phyloP scores from a whole-genome alignment of 2,329 filamentous ascomycete species.

The Xylariales sp. region DNA sequence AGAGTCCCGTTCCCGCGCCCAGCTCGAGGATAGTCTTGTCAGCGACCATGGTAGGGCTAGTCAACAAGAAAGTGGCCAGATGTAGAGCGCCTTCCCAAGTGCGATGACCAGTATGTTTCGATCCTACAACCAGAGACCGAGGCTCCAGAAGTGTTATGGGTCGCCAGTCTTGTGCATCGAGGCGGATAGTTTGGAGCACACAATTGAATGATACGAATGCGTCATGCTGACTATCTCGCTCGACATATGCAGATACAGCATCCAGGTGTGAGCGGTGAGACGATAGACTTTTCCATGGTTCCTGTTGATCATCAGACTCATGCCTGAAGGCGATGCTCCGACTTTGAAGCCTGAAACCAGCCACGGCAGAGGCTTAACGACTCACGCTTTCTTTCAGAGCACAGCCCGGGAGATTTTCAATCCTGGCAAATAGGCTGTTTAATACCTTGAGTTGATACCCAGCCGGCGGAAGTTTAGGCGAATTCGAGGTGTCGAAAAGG shows the following conservation, averaged over 20 bases:
- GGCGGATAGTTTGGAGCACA: slow-evolving; percentile 19
- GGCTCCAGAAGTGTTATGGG: slow-evolving; percentile 49
- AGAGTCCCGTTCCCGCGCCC: slow-evolving; percentile 62
- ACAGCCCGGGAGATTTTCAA: slow-evolving; percentile 54
- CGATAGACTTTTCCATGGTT: slow-evolving; percentile 59
- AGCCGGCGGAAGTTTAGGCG: slow-evolving; percentile 47
- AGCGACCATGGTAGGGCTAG: slow-evolving; percentile 39
- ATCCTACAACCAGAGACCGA: slow-evolving; percentile 49
- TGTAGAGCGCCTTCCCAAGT: slow-evolving; percentile 68
- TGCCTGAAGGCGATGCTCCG: too few relatives aligned
- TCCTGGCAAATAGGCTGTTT: slow-evolving; percentile 50
- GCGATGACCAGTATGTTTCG: slow-evolving; percentile 60
- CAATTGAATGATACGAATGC: slow-evolving; percentile 58
- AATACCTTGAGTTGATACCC: slow-evolving; percentile 57
- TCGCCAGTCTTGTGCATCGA: slow-evolving; percentile 15
- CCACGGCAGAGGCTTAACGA: too few relatives aligned
- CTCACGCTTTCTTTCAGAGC: slow-evolving; percentile 49
- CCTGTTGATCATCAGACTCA: too few relatives aligned
- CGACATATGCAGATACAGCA: slow-evolving; percentile 35
- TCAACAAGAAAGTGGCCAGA: slow-evolving; percentile 53
- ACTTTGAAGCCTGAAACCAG: too few relatives aligned
- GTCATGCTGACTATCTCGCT: slow-evolving; percentile 46
- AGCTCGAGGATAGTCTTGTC: slow-evolving; percentile 58
- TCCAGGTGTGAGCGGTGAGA: slow-evolving; percentile 45
- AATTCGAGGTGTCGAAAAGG: slow-evolving; percentile 48